Evolutionary conservation across 108 stramenopile genomes (phyloP).

Genomic region (Nannochloropsis gaditana): DNA sequence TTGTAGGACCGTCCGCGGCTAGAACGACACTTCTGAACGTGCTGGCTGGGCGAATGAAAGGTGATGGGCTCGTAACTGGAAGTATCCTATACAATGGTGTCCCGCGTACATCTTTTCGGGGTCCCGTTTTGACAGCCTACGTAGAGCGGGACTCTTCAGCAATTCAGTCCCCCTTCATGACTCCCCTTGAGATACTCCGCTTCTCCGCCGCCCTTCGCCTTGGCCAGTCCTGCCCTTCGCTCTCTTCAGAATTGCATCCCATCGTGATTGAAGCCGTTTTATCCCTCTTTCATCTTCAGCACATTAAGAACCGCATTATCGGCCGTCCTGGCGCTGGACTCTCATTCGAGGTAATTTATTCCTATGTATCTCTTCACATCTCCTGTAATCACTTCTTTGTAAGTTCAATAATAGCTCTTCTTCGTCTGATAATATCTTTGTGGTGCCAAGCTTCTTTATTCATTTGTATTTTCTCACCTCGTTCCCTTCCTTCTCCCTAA

Average conservation of each 20-base stretch:
- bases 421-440: too few relatives aligned
- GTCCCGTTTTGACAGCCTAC: conserved; percentile 63
- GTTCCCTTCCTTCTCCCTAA: not conserved
- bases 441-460: not conserved
- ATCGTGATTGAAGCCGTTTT: not conserved
- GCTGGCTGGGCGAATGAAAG: conserved; percentile 70
- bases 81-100: conserved; percentile 72
- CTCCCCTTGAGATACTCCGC: conserved; percentile 69
- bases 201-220: conserved; percentile 83
- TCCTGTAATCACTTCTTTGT: too few relatives aligned
- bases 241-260: not conserved
- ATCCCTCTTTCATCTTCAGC: not conserved
- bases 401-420: too few relatives aligned
- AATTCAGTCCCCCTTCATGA: conserved; percentile 70
- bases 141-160: conserved; percentile 73
- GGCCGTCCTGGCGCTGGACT: not conserved
- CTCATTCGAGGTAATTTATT: not conserved
- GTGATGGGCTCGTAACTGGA: conserved; percentile 62
- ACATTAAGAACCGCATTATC: not conserved
- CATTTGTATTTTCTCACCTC: not conserved
- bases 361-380: not conserved
- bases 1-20: conserved; percentile 51
- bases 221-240: not conserved
- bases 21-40: conserved; percentile 70
- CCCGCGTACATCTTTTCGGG: conserved; percentile 25